Percentiles rank a stretch among this genome's conserved stretches.
phyloP scores from a whole-genome alignment of 148 eudicot species.

The Chenopodium quinoa region DNA sequence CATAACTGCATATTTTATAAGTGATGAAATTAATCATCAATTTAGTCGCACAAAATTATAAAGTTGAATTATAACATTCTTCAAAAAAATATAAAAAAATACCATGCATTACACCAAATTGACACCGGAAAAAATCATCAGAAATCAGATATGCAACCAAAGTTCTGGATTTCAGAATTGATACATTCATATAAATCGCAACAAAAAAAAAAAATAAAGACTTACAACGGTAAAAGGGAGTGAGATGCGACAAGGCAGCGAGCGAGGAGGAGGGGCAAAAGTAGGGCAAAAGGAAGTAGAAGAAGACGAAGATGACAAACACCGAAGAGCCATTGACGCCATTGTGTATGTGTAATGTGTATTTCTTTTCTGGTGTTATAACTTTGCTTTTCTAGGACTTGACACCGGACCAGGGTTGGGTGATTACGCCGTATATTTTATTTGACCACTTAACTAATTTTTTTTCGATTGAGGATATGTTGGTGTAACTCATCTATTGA shows the following conservation, averaged over 20 bases:
- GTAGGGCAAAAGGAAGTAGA: constrained; percentile 26
- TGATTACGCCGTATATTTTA: too few relatives aligned
- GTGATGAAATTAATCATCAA: too few relatives aligned
- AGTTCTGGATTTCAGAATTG: neutral
- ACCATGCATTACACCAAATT: neutral
- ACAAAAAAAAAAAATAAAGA: neutral
- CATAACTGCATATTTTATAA: too few relatives aligned
- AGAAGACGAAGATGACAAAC: constrained; percentile 40
- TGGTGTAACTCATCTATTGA: too few relatives aligned
- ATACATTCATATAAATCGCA: neutral
- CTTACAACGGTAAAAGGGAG: constrained; percentile 42
- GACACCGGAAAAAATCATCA: neutral
- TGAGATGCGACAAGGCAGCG: constrained; percentile 25
- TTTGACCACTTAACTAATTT: too few relatives aligned
- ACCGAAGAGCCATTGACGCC: constrained; percentile 54
- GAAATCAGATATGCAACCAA: neutral
- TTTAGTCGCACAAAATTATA: too few relatives aligned
- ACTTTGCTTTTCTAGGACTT: too few relatives aligned
- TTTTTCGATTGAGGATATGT: too few relatives aligned
- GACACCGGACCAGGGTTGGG: too few relatives aligned
- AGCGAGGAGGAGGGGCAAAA: constrained; percentile 8
- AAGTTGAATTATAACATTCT: too few relatives aligned
- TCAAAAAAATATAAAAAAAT: too few relatives aligned
- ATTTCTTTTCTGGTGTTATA: too few relatives aligned
- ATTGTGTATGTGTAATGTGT: constrained; percentile 17